Conservation (phyloP, 225 moss, liverwort and hornwort genomes). For the Asterella californica region DNA sequence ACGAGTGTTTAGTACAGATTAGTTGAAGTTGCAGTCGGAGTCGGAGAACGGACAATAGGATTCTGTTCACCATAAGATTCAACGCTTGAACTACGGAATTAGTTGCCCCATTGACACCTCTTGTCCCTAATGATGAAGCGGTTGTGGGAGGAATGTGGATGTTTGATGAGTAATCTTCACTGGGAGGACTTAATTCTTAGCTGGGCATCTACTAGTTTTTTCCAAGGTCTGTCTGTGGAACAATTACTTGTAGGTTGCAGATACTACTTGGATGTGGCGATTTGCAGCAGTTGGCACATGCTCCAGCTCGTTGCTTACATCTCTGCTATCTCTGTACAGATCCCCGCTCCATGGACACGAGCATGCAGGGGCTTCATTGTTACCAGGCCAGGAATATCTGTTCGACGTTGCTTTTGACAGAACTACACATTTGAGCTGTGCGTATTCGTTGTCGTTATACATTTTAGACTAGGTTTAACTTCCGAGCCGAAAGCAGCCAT, state of each 20-base stretch:
- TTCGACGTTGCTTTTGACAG: neutral
- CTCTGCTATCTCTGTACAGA: neutral
- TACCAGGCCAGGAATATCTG: neutral
- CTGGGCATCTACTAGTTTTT: neutral
- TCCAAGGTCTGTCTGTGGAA: too few species aligned
- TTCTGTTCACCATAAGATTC: neutral
- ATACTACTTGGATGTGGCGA: neutral
- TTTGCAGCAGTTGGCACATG: neutral
- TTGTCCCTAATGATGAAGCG: neutral
- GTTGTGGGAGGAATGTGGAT: constrained; percentile 1
- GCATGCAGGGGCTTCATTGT: neutral
- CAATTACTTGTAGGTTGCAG: neutral
- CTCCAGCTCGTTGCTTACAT: neutral
- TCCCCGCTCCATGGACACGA: neutral
- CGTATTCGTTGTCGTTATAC: neutral
- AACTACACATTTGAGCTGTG: neutral
- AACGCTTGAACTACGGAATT: neutral
- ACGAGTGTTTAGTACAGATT: too few species aligned
- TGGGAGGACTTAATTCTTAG: neutral
- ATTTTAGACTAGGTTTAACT: constrained; percentile 5
- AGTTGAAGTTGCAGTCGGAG: neutral
- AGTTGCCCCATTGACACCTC: neutral
- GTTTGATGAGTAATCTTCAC: constrained; percentile 10
- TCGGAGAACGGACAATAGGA: neutral
- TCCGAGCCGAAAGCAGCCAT: neutral